A percentile compares a stretch with the other conserved stretches of the same genome.
These are phyloP conservation scores for Haplosporangium gracile DNA, from an alignment of 192 early-diverging fungal genomes.

Conservation along the genomic window DNA sequence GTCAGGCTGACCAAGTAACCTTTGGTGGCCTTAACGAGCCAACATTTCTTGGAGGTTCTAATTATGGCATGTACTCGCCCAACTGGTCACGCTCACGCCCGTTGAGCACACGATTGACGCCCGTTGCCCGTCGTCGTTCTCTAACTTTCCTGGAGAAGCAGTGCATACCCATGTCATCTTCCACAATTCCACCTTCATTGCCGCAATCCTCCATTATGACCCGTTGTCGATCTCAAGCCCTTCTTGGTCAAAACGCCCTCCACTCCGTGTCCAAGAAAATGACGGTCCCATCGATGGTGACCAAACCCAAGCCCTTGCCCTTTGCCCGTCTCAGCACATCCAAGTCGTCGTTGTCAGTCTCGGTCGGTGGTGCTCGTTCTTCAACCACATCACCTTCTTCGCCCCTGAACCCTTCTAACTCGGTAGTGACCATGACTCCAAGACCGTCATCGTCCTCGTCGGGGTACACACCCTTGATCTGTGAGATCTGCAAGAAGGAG, in stretches of 20 bases:
- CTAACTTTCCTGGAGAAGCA: not conserved
- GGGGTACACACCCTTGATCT: constrained; percentile 11
- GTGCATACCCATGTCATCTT: not conserved
- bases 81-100: not conserved
- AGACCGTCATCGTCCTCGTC: not conserved
- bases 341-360: not conserved
- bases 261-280: not conserved
- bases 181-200: not conserved
- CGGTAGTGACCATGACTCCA: not conserved
- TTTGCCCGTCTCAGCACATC: not conserved
- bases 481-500: constrained; percentile 26
- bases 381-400: not conserved
- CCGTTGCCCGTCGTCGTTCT: not conserved
- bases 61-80: not conserved
- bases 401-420: not conserved
- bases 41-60: not conserved
- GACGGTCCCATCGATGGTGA: not conserved
- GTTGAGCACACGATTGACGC: not conserved
- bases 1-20: not conserved
- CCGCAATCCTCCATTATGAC: not conserved
- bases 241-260: not conserved
- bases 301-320: not conserved
- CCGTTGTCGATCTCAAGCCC: not conserved
- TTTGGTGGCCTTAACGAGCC: not conserved
- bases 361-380: not conserved